Evolutionary conservation across 2,329 filamentous ascomycete genomes (phyloP).

Genomic region (Geoglossum cookeanum): DNA sequence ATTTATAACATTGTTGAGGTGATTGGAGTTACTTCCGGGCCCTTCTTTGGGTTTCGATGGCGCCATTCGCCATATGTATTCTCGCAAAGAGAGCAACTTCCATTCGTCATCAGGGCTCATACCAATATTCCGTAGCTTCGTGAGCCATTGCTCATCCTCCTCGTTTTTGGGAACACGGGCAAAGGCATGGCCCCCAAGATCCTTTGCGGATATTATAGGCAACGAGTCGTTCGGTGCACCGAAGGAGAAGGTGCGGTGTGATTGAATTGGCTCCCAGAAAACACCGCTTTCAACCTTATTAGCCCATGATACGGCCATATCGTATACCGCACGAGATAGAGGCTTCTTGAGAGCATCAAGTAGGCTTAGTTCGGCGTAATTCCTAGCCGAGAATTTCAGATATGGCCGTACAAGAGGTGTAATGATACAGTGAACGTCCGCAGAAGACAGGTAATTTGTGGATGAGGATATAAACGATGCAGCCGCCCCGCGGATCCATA

Average conservation of each 20-base stretch:
- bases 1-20: constrained; percentile 50
- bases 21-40: constrained; percentile 21
- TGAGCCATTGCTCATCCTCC: constrained; percentile 89
- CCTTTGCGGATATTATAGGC: constrained; percentile 35
- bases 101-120: constrained; percentile 69
- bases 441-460: constrained; percentile 53
- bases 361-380: constrained; percentile 52
- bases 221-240: constrained; percentile 35
- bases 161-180: constrained; percentile 56
- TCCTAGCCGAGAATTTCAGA: constrained; percentile 51
- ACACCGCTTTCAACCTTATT: constrained; percentile 57
- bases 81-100: constrained; percentile 67
- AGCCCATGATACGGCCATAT: constrained; percentile 75
- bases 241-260: constrained; percentile 50
- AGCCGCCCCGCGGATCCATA: constrained; percentile 86
- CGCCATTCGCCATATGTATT: constrained; percentile 80
- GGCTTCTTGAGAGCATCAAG: constrained; percentile 73
- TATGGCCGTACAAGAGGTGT: constrained; percentile 66
- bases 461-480: constrained; percentile 65
- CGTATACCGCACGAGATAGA: constrained; percentile 59
- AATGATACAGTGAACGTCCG: constrained; percentile 70
- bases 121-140: constrained; percentile 64
- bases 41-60: constrained; percentile 44
- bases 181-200: constrained; percentile 37
- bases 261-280: constrained; percentile 69